These are phyloP conservation scores for Selaginella tamariscina DNA, from an alignment of 75 land plant genomes.

Conservation along the genomic window DNA sequence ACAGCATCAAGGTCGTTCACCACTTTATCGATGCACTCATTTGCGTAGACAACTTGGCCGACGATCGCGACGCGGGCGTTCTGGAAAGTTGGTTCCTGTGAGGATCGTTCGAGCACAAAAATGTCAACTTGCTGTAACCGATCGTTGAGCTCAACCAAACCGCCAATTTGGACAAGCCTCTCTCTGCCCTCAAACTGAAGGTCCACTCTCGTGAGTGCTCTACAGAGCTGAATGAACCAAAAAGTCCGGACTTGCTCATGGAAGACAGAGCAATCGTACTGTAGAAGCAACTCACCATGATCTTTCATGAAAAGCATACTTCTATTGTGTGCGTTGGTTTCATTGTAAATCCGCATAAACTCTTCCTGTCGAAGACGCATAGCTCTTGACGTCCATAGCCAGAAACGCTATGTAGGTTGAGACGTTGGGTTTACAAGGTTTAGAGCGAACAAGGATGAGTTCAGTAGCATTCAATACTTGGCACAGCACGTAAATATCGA, in stretches of 20 bases:
- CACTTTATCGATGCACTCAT: constrained; percentile 3
- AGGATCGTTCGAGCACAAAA: constrained; percentile 1
- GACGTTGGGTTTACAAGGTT: background rate
- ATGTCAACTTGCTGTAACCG: constrained; percentile 1
- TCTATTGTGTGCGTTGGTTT: too few species aligned
- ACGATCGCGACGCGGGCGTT: constrained; percentile 2
- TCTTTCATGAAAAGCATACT: too few species aligned
- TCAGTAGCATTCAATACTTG: background rate
- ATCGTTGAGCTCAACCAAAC: constrained; percentile 1
- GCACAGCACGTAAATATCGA: background rate
- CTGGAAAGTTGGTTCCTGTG: constrained; percentile 1
- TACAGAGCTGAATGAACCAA: constrained; percentile 1
- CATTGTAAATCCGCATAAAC: too few species aligned
- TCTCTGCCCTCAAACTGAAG: constrained; percentile 1
- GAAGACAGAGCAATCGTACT: too few species aligned
- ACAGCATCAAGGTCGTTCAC: constrained; percentile 3
- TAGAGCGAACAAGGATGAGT: background rate
- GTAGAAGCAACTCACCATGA: too few species aligned
- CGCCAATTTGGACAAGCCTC: constrained; percentile 1
- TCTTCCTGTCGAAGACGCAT: too few species aligned
- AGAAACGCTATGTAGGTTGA: constrained; percentile 2
- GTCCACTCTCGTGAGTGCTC: background rate
- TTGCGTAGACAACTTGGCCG: background rate
- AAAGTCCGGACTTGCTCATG: too few species aligned
- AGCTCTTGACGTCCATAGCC: too few species aligned